Evolutionary conservation across 1,139 yeast species (phyloP).

Genomic region (Lodderomyces elongisporus): DNA sequence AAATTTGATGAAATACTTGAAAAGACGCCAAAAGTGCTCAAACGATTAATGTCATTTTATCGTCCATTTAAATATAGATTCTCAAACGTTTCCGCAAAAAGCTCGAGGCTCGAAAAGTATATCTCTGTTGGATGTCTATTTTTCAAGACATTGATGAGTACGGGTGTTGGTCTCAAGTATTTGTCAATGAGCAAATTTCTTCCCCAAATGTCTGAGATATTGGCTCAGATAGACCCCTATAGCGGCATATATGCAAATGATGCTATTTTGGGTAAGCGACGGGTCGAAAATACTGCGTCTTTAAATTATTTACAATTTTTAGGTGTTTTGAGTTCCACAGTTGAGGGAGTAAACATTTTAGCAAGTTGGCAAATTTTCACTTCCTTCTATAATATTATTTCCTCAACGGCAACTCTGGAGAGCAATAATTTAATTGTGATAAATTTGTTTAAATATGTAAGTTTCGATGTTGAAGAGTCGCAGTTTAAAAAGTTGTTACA

Average conservation of each 20-base stretch:
- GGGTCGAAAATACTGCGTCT: constrained; percentile 62
- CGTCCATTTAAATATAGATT: constrained; percentile 88
- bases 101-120: constrained; percentile 49
- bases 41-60: constrained; percentile 78
- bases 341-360: constrained; percentile 61
- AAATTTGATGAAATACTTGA: constrained; percentile 73
- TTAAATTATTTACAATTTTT: constrained; percentile 74
- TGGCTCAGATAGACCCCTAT: constrained; percentile 80
- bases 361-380: constrained; percentile 84
- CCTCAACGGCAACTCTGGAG: constrained; percentile 26
- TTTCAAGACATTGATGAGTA: constrained; percentile 56
- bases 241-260: constrained; percentile 71
- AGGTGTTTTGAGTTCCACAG: constrained; percentile 61
- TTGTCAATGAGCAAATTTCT: constrained; percentile 70
- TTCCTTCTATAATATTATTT: constrained; percentile 68
- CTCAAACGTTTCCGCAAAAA: constrained; percentile 47
- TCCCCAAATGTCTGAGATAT: constrained; percentile 81
- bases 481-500: constrained; percentile 64
- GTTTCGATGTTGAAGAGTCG: constrained; percentile 57
- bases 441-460: constrained; percentile 55
- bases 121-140: constrained; percentile 71
- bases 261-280: constrained; percentile 60
- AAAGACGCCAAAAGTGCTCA: constrained; percentile 76
- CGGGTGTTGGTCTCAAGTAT: constrained; percentile 63
- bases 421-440: constrained; percentile 53